These are phyloP conservation scores for Phytophthora pini DNA, from an alignment of 352 stramenopile species.

Conservation along the genomic window DNA sequence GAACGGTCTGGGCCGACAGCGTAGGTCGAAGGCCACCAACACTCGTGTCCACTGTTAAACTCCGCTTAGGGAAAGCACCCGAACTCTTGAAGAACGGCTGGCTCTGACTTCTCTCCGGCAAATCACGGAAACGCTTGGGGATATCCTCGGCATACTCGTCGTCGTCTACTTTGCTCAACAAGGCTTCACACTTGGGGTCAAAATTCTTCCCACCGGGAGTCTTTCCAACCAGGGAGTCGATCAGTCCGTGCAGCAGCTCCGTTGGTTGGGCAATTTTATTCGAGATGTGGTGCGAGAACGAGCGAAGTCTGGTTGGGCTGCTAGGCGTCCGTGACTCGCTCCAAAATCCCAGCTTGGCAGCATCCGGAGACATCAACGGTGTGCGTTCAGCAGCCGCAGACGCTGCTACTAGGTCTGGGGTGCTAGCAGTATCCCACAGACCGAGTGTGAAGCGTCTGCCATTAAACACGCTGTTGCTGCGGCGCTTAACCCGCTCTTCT, in stretches of 20 bases:
- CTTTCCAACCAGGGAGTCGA: conserved; percentile 79
- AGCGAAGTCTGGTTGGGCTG: conserved; percentile 67
- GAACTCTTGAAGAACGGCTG: conserved; percentile 47
- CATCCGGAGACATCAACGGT: conserved; percentile 62
- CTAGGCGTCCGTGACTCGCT: conserved; percentile 68
- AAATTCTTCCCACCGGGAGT: conserved; percentile 44
- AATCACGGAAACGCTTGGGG: conserved; percentile 26
- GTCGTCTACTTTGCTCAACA: conserved; percentile 31
- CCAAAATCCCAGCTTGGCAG: conserved; percentile 80
- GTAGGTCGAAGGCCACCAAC: conserved; percentile 20
- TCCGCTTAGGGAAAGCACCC: conserved; percentile 35
- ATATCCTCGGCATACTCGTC: conserved; percentile 30
- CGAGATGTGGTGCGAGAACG: conserved; percentile 77
- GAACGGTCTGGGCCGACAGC: conserved; percentile 10
- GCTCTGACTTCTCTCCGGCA: conserved; percentile 47
- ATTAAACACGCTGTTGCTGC: conserved; percentile 61
- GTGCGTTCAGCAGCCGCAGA: conserved; percentile 42
- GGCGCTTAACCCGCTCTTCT: conserved; percentile 43
- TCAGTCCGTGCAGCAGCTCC: conserved; percentile 70
- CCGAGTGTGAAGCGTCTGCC: conserved; percentile 64
- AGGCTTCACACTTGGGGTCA: conserved; percentile 43
- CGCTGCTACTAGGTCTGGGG: conserved; percentile 37
- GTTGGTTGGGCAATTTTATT: conserved; percentile 71
- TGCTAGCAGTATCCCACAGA: conserved; percentile 65
- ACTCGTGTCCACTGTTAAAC: conserved; percentile 58